Evolutionary conservation across 2,329 filamentous ascomycete genomes (phyloP), one percentile per base, ranked within the genome.

Genomic region (Colletotrichum phormii): DNA sequence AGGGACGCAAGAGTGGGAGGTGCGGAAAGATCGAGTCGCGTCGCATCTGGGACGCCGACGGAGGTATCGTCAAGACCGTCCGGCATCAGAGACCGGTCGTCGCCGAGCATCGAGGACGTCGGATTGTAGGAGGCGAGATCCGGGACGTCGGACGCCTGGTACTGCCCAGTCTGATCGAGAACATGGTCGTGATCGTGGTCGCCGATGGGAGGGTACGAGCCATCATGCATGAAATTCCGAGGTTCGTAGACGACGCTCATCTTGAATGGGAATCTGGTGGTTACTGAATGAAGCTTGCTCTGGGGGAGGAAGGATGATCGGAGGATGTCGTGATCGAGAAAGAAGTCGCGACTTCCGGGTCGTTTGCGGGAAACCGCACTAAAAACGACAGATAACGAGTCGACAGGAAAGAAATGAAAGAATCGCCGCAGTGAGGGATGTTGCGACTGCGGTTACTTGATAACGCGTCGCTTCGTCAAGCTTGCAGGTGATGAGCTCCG

Each of bases 161-260:
- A 75, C 22, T 70, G 73, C 11, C 49, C 63, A 6, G 58, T 72
- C 69, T 86, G 82, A 60, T 84, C 80, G 53, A 62, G 63, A 37
- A 67, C 67, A 75, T 77, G 78, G 53, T 79, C 80, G 58, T 85
- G 81, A 58, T 86, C 85, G 55, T 78, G 77, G 75, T 86, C 85
- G 55, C 82, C 83, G 68, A 88, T 86, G 29, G 84, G 78, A 9
- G 86, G 83, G 71, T 89, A 89, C 24, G 81, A 78, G 66, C 84
- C 86, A 64, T 87, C 84, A 67, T 87, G 83, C 51, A 88, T 82
- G 73, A 88, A 87, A 75, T 80, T 83, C 71, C 87, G 81, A 29
- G 85, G 80, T 75, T 89, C 87, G 77, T 86, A 89, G 53, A 86
- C 86, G 76, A 89, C 86, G 75, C 84, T 86, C 86, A 89, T 88